phyloP scores from a whole-genome alignment of 2,329 filamentous ascomycete genomes.

The Aspergillus hiratsukae region DNA sequence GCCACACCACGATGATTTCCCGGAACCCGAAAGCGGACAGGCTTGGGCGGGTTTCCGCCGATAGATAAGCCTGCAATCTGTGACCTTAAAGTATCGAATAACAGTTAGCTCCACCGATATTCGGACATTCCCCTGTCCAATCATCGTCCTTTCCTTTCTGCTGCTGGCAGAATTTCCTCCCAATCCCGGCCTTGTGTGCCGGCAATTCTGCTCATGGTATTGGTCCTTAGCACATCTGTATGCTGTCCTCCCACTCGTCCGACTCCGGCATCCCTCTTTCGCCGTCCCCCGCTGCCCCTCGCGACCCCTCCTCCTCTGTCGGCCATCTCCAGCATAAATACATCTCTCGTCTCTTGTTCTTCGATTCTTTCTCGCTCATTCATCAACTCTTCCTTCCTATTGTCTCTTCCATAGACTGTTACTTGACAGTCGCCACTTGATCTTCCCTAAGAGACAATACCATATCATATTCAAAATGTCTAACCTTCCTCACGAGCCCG shows the following conservation, averaged over 20 bases:
- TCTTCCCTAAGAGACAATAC: constrained; percentile 1
- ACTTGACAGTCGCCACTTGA: constrained; percentile 2
- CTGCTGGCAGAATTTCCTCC: constrained; percentile 10
- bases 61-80: constrained; percentile 29
- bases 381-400: constrained; percentile 11
- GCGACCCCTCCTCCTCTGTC: constrained; percentile 6
- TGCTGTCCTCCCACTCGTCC: constrained; percentile 22
- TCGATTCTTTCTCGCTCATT: constrained; percentile 7
- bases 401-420: constrained; percentile 6
- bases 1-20: constrained; percentile 10
- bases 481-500: constrained; percentile 80
- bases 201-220: constrained; percentile 1
- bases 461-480: constrained; percentile 57
- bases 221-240: not conserved
- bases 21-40: constrained; percentile 13
- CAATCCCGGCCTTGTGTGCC: constrained; percentile 6
- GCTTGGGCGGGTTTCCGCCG: constrained; percentile 17
- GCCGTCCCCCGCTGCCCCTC: constrained; percentile 7
- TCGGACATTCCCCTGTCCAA: constrained; percentile 25
- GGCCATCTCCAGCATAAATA: constrained; percentile 40
- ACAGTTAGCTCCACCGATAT: constrained; percentile 25
- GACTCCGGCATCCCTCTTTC: constrained; percentile 27
- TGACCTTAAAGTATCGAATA: constrained; percentile 36
- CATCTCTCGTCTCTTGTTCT: constrained; percentile 13
- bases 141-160: constrained; percentile 4